These are phyloP conservation scores for Rhodotorula diobovata DNA, from an alignment of 768 basidiomycete genomes.

Conservation along the genomic window DNA sequence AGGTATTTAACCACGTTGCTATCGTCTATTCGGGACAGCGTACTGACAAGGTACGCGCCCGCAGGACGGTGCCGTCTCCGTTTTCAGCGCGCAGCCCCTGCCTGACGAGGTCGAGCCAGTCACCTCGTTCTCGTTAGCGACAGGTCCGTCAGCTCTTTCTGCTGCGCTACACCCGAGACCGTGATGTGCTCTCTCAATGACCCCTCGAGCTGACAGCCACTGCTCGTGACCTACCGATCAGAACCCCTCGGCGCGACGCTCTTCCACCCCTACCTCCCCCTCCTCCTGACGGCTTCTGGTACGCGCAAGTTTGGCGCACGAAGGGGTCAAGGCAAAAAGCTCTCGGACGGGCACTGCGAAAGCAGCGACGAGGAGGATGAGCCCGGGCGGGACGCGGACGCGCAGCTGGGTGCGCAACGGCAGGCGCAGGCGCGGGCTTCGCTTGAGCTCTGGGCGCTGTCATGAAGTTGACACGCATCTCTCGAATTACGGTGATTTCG, in stretches of 20 bases:
- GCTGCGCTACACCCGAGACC: background rate
- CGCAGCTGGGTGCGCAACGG: too few relatives aligned
- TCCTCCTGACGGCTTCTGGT: conserved; percentile 4
- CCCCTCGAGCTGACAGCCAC: too few relatives aligned
- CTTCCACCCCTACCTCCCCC: conserved; percentile 11
- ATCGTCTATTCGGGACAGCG: too few relatives aligned
- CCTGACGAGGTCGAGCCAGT: conserved; percentile 12
- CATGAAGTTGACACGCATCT: background rate
- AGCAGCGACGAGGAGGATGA: background rate
- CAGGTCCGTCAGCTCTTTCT: background rate
- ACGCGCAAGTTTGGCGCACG: conserved; percentile 1
- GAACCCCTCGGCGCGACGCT: conserved; percentile 6
- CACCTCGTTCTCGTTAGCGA: background rate
- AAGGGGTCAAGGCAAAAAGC: background rate
- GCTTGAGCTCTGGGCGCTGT: background rate
- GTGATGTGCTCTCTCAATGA: background rate
- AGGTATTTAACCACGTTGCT: conserved; percentile 1
- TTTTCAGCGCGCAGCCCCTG: conserved; percentile 9
- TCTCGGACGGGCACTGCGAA: background rate
- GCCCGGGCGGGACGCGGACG: too few relatives aligned
- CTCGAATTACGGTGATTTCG: too few relatives aligned
- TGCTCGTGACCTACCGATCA: too few relatives aligned
- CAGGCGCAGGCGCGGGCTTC: background rate
- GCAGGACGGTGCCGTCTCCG: conserved; percentile 14
- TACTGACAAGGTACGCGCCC: too few relatives aligned